Evolutionary conservation across 495 filamentous ascomycete genomes (phyloP), one percentile per base, ranked within the genome.

Genomic region (Eremomyces bilateralis): DNA sequence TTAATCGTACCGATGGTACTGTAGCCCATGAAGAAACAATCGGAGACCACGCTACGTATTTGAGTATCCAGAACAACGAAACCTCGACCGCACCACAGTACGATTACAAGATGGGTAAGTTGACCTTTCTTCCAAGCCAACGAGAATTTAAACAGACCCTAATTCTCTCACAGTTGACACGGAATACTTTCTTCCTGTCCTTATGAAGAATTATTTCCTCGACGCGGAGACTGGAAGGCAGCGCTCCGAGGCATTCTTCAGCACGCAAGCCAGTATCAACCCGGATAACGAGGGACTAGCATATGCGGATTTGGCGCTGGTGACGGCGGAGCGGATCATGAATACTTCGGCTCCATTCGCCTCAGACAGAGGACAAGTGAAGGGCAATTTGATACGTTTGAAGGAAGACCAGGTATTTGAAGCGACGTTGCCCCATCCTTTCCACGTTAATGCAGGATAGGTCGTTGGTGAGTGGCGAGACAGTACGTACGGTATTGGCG

Each of bases 1-100:
- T 73, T 18, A 66, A 73, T 44, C 46, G 54, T 10, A 61, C 56
- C 1, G 70, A 74, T 46, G 70, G 71, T 0, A 64, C 48, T 37
- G 65, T 64, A 8, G 70, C 64, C 39, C 71, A 76, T 45, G 71
- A 76, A 46, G 71, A 76, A 41, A 70, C 63, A 0, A 70, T 76
- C 44, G 70, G 70, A 10, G 71, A 74, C 43, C 74, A 71, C 45
- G 65, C 71, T 3, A 71, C 70, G 3, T 73, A 54, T 49, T 49
- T 64, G 4, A 69, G 73, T 40, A 34, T 57, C 34, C 57, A 69
- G 39, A 48, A 61, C n/a, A 61, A 62, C 19, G 52, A 67, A 4
- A 54, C 48, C 2, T 66, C 61, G 31, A 64, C 54, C n/a, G 62
- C 57, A 6, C 64, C 69, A 11, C 45, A 44, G 6, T 76, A 61